Evolutionary conservation across 2,329 filamentous ascomycete genomes (phyloP).

Genomic region (Pestalotiopsis sp.): DNA sequence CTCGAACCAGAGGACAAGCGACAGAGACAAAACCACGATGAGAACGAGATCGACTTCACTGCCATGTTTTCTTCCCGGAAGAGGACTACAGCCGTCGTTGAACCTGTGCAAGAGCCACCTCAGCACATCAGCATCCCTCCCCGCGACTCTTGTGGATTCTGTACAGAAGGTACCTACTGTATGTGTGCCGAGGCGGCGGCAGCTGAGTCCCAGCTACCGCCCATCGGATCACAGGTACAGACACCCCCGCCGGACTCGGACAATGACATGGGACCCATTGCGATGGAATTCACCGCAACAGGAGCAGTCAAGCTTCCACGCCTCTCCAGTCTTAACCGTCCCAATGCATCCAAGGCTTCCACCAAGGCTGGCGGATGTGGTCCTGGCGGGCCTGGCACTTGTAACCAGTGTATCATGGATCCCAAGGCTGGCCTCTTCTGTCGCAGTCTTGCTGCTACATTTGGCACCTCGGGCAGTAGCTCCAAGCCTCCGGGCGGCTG

Average conservation of each 20-base stretch:
- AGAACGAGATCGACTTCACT: conserved; percentile 76
- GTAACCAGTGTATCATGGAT: conserved; percentile 76
- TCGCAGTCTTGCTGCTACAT: conserved; percentile 73
- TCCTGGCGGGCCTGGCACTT: conserved; percentile 75
- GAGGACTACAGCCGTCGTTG: conserved; percentile 37
- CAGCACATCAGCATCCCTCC: conserved; percentile 39
- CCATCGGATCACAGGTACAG: conserved; percentile 50
- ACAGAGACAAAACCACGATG: conserved; percentile 49
- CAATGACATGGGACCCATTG: conserved; percentile 58
- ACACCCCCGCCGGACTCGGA: conserved; percentile 65
- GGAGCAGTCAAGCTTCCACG: conserved; percentile 63
- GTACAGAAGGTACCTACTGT: conserved; percentile 79
- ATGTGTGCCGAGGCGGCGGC: conserved; percentile 69
- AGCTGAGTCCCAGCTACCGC: conserved; percentile 41
- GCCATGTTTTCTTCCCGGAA: conserved; percentile 57
- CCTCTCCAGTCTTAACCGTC: conserved; percentile 34
- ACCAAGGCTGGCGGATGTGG: conserved; percentile 50
- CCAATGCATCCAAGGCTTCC: conserved; percentile 24
- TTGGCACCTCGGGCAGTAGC: conserved; percentile 42
- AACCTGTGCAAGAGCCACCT: conserved; percentile 33
- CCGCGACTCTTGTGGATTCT: conserved; percentile 79
- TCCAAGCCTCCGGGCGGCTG: conserved; percentile 49
- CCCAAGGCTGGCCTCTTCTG: conserved; percentile 83
- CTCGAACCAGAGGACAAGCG: conserved; percentile 56
- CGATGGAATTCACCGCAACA: conserved; percentile 62